phyloP scores from a whole-genome alignment of 352 stramenopile genomes.

The Thraustotheca clavata region DNA sequence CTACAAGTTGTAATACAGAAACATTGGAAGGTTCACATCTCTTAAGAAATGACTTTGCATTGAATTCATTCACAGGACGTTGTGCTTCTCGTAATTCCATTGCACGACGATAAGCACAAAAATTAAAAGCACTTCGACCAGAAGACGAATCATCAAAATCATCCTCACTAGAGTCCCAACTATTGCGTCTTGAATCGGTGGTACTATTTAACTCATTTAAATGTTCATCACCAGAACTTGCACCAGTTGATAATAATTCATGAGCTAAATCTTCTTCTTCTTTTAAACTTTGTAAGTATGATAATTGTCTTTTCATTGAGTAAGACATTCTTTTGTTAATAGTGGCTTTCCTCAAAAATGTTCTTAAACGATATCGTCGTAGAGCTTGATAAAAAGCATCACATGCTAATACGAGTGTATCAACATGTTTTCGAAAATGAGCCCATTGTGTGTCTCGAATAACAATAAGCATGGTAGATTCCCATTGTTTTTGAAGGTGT shows the following conservation, averaged over 20 bases:
- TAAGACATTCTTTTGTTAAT: not conserved
- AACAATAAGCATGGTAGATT: not conserved
- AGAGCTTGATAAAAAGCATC: not conserved
- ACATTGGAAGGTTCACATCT: not conserved
- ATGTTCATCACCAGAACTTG: not conserved
- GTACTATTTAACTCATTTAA: too few species aligned
- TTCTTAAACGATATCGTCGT: not conserved
- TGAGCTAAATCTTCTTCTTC: not conserved
- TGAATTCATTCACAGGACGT: not conserved
- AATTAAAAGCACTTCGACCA: not conserved
- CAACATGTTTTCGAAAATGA: not conserved
- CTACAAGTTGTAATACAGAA: not conserved
- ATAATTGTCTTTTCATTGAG: not conserved
- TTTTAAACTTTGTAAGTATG: not conserved
- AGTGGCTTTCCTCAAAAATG: not conserved
- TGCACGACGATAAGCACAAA: not conserved
- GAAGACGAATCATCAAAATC: not conserved
- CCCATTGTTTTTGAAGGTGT: not conserved
- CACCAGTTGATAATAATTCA: not conserved
- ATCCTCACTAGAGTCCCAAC: not conserved
- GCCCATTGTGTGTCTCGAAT: not conserved
- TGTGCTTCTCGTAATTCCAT: not conserved
- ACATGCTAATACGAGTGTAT: not conserved
- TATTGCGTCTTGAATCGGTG: too few species aligned
- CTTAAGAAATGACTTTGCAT: not conserved